Conservation (phyloP, 305 asterid genomes). For the Fraxinus paxiana region DNA sequence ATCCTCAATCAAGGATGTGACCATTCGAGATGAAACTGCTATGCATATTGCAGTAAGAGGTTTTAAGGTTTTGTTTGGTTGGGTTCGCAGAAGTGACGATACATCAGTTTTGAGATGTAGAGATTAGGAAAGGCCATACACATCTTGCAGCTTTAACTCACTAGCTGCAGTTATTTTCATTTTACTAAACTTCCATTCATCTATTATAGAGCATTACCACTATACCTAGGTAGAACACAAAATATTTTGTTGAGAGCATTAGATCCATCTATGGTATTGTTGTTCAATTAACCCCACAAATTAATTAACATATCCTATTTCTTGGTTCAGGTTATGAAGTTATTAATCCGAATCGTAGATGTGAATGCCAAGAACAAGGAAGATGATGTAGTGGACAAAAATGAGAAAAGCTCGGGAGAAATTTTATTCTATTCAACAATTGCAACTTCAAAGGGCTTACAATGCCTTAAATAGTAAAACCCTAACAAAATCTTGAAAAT, state of each 20-base stretch:
- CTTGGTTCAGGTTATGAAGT: not conserved
- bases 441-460: no score
- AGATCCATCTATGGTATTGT: constrained; percentile 6
- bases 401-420: no score
- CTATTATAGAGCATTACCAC: not conserved
- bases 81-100: not conserved
- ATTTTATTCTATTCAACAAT: no score
- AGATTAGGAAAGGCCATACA: constrained; percentile 1
- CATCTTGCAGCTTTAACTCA: constrained; percentile 16
- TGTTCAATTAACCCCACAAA: not conserved
- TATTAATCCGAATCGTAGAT: not conserved
- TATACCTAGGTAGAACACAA: no score
- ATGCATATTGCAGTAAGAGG: constrained; percentile 18
- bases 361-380: not conserved
- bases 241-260: no score
- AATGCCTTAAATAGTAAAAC: no score
- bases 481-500: no score
- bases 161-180: not conserved
- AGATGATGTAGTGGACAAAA: not conserved
- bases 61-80: constrained; percentile 9
- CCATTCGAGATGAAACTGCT: not conserved
- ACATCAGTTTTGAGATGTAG: not conserved
- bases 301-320: not conserved
- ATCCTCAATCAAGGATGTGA: constrained; percentile 5
- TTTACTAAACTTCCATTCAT: not conserved